Base-by-base conservation (phyloP, 2,329 filamentous ascomycete genomes). In the Hypocrella siamensis region DNA sequence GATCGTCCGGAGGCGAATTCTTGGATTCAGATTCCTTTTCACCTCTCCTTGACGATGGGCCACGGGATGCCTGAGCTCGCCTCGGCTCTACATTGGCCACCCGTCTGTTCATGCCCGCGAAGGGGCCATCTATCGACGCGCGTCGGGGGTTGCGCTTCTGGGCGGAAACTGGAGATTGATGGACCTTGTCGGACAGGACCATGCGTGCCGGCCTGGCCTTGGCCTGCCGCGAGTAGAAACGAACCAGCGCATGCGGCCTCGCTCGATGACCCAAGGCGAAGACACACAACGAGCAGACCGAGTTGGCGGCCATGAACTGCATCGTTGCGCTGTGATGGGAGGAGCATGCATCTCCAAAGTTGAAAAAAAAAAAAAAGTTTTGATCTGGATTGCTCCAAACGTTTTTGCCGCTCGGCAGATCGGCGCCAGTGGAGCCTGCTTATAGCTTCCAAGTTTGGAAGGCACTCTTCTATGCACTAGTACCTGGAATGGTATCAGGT, bases 161-260 rank as follows among this genome's bases (percentile, higher is more conserved):
- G 18, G 45, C 44, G 31, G 51, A 46, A 25, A 51, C 43, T 25
- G 60, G 51, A 5, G 56, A 34, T 37, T 55, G 57, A 24, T 58
- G 56, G 17, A 73, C 69, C 28, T 55, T 57, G 40, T 70, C 60
- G 7, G 70, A 70, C 6, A 75, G 57, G 19, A 69, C 60, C 69
- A 73, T 72, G 31, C 70, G 67, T 26, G 67, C 68, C 22, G 70
- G 63, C 33, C 54, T 51, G 35, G 49, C 38, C 34, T 46, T 53
- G 32, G 44, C 46, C 31, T 48, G 46, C 15, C 48, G 53, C 26
- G 54, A 52, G 33, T 52, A 46, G 39, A 53, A 49, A 32, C 57
- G 53, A n/a, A n/a, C n/a, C n/a, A n/a, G n/a, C n/a, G n/a, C n/a
- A n/a, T n/a, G n/a, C 36, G 49, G 52, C 15, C 32, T 26, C 17